These are phyloP conservation scores for Austroboletus novae-zelandiae DNA, from an alignment of 1,284 basidiomycete species.

Conservation along the genomic window DNA sequence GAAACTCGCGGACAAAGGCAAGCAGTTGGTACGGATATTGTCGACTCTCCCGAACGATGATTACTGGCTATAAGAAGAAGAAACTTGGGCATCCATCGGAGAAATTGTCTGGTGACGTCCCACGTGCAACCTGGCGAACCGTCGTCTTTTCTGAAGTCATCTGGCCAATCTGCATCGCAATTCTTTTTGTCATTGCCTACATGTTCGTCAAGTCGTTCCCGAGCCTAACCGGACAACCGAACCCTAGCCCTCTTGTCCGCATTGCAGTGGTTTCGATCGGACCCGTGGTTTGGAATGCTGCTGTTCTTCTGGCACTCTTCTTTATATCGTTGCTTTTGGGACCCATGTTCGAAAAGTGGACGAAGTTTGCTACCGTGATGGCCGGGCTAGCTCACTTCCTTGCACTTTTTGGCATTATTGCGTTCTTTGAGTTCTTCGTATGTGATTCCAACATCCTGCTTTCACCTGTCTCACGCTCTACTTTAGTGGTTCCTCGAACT, in stretches of 20 bases:
- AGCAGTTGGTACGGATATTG: conserved; percentile 99
- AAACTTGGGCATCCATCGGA: conserved; percentile 94
- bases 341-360: conserved; percentile 84
- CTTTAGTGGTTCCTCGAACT: conserved; percentile 92
- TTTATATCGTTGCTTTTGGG: conserved; percentile 90
- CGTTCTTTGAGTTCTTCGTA: conserved; percentile 94
- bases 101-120: conserved; percentile 89
- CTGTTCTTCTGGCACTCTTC: conserved; percentile 84
- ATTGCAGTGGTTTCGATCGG: conserved; percentile 90
- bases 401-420: conserved; percentile 77
- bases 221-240: conserved; percentile 54
- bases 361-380: conserved; percentile 87
- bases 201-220: conserved; percentile 91
- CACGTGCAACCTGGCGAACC: conserved; percentile 84
- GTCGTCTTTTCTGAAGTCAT: conserved; percentile 87
- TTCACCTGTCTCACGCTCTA: conserved; percentile 14
- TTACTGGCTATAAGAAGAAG: conserved; percentile 99
- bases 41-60: conserved; percentile 90
- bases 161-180: conserved; percentile 76
- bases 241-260: conserved; percentile 82
- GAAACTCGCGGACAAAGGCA: conserved; percentile 91
- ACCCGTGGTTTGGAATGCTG: conserved; percentile 95
- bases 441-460: conserved; percentile 36
- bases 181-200: conserved; percentile 83
- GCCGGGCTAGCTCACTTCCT: conserved; percentile 85